Evolutionary conservation across 805 yeast species (phyloP).

Genomic region (Yarrowia keelungensis): DNA sequence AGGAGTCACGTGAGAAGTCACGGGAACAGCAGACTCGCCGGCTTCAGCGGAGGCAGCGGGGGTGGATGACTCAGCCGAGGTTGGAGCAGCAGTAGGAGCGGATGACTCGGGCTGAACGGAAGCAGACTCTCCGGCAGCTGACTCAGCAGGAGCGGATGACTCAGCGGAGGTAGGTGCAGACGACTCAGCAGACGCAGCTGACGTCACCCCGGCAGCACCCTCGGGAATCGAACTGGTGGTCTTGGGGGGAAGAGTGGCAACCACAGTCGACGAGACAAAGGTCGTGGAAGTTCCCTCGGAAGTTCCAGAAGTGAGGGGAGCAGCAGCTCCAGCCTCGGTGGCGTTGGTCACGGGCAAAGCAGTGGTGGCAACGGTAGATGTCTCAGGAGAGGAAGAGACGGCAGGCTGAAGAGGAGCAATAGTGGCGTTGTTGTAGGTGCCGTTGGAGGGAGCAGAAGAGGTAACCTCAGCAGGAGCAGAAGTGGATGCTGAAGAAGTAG

Average conservation of each 20-base stretch:
- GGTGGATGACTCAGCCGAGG: neutral
- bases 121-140: neutral
- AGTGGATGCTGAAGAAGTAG: neutral
- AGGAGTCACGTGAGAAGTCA: neutral
- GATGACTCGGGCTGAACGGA: too few species aligned
- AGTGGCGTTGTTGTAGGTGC: conserved; percentile 11
- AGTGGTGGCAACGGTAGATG: neutral
- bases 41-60: neutral
- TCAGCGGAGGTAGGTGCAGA: neutral
- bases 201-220: neutral
- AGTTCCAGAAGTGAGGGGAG: neutral
- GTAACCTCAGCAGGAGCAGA: neutral
- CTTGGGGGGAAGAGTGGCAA: conserved; percentile 10
- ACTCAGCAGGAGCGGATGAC: neutral
- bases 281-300: conserved; percentile 21
- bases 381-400: neutral
- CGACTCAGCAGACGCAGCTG: neutral
- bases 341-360: neutral
- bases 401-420: neutral
- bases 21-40: conserved; percentile 6
- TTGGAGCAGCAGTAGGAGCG: too few species aligned
- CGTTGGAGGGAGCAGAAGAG: neutral
- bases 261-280: conserved; percentile 30
- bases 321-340: conserved; percentile 1
- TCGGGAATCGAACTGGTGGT: conserved; percentile 17